These are phyloP conservation scores for Allium fistulosum DNA, from an alignment of 106 monocot genomes.

Conservation along the genomic window DNA sequence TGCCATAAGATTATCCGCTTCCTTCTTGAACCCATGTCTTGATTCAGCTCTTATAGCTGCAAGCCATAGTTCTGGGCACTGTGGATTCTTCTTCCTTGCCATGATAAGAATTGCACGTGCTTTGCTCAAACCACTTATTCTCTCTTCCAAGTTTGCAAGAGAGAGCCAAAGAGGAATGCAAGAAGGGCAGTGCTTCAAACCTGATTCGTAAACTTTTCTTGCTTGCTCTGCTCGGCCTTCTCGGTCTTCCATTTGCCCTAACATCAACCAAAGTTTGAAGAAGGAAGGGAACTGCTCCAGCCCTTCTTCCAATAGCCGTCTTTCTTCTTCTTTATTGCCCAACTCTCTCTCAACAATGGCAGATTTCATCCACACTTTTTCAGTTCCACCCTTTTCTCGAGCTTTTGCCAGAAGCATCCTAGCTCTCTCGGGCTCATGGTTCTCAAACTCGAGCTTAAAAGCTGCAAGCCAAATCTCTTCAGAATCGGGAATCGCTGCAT, in stretches of 20 bases:
- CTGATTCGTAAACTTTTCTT: conserved; percentile 71
- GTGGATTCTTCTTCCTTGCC: conserved; percentile 69
- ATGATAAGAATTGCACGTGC: conserved; percentile 84
- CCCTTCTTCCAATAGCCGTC: conserved; percentile 75
- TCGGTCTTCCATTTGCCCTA: conserved; percentile 97
- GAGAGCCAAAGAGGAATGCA: conserved; percentile 83
- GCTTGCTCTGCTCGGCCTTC: conserved; percentile 49
- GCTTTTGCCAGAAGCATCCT: conserved; percentile 94
- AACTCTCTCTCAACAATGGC: conserved; percentile 94
- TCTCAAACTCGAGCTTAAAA: conserved; percentile 98
- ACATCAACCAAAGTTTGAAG: conserved; percentile 97
- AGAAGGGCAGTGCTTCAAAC: conserved; percentile 66
- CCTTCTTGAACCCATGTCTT: conserved; percentile 82
- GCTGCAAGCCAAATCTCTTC: conserved; percentile 99
- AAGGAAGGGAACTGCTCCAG: conserved; percentile 68
- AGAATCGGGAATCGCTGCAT: conserved; percentile 95
- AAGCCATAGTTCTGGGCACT: conserved; percentile 82
- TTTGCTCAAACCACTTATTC: conserved; percentile 66
- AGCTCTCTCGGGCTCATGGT: conserved; percentile 91
- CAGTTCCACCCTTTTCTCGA: conserved; percentile 90
- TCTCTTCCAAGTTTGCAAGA: conserved; percentile 78
- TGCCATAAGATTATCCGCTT: conserved; percentile 81
- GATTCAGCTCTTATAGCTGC: conserved; percentile 82
- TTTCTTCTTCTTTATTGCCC: conserved; percentile 67
- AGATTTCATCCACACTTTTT: conserved; percentile 99